Base-by-base conservation (phyloP, 768 basidiomycete genomes). In the Tremella yokohamensis region DNA sequence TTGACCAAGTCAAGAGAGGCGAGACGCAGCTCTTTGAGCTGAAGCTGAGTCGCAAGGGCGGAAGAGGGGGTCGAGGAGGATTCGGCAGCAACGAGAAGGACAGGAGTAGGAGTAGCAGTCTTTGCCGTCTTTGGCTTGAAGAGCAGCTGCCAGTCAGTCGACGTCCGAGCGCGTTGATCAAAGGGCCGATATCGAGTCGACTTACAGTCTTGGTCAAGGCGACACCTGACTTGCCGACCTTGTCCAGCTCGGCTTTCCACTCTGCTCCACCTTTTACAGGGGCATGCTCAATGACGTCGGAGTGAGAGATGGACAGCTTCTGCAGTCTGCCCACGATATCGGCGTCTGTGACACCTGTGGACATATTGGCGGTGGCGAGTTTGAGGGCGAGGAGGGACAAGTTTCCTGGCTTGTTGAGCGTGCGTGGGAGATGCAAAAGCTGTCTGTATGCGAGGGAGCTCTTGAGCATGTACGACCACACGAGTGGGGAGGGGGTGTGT, bases 71-170 rank as follows among this genome's bases (percentile, higher is more conserved):
- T 88, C 69, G 92, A 88, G n/a, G 89, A 89, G 24, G 82, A 81
- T 70, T 94, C 90, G 68, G 84, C 81, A 9, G 89, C 89, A 75
- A 97, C 83, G 58, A 93, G 86, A 63, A 97, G 82, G 57, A 97
- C 85, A 8, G 91, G 92, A 52, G 90, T 82, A 1, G 90, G 85
- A 26, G 82, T 84, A 7, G 88, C 89, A 0, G 84, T 83, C 76
- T 96, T 96, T n/a, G 91, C 87, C 1, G 91, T 90, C 78, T 93
- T 93, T 29, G 92, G 92, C 75, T 97, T 97, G 85, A 90, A 94
- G 56, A 94, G 86, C 65, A 93, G 85, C 49, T 87, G 34, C 54
- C 44, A 40, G 61, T 59, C 22, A 62, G 20, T 34, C n/a, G 38
- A 4, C 29, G 29, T 34, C 29, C 29, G 29, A 34, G 29, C 29